These are phyloP conservation scores for Teunomyces tritomae DNA, from an alignment of 805 yeast species.

Conservation along the genomic window DNA sequence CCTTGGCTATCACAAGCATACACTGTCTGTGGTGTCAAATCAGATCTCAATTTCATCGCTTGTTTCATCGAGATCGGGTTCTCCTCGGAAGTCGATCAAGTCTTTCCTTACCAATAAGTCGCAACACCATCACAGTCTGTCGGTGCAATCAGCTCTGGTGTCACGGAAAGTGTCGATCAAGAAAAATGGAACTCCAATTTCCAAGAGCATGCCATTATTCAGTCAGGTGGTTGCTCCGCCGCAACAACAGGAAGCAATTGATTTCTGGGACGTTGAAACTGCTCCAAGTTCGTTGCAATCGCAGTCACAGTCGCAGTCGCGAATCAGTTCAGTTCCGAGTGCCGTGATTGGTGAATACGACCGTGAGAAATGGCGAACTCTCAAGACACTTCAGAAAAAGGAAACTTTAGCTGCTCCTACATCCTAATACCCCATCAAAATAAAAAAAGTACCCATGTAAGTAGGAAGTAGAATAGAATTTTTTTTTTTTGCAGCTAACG, in stretches of 20 bases:
- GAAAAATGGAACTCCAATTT: neutral
- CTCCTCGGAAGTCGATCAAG: conserved; percentile 31
- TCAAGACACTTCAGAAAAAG: conserved; percentile 33
- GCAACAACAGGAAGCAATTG: conserved; percentile 9
- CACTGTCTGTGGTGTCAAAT: conserved; percentile 25
- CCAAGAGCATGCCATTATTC: neutral
- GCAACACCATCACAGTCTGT: conserved; percentile 12
- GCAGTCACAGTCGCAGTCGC: conserved; percentile 36
- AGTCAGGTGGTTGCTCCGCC: neutral
- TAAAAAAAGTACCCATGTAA: neutral
- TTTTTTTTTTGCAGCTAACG: conserved; percentile 1
- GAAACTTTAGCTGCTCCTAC: conserved; percentile 3
- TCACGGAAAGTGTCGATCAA: neutral
- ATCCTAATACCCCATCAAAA: neutral
- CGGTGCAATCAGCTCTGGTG: conserved; percentile 8
- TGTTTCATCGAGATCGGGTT: conserved; percentile 27
- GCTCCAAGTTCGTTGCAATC: conserved; percentile 32
- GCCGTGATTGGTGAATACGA: conserved; percentile 65
- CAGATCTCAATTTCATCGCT: conserved; percentile 24
- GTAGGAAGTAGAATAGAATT: neutral
- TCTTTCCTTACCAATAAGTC: conserved; percentile 11
- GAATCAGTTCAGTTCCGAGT: conserved; percentile 49
- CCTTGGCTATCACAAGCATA: conserved; percentile 21
- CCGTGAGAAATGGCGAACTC: conserved; percentile 61
- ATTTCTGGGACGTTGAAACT: conserved; percentile 29